phyloP scores from a whole-genome alignment of 768 basidiomycete species.

The Tulasnella calospora region DNA sequence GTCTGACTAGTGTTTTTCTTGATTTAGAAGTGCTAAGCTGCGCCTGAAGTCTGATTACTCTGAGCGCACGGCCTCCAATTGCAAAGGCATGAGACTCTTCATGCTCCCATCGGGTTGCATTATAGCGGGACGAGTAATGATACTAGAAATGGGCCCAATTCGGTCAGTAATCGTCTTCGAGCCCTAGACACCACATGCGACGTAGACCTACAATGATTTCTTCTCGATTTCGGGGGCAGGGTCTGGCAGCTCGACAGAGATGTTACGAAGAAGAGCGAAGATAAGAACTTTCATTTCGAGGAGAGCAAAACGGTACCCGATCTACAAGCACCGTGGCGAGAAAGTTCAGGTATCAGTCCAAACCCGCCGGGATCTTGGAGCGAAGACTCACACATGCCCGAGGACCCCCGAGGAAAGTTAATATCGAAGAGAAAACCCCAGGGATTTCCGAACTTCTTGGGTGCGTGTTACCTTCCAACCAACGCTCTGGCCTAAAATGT shows the following conservation, averaged over 20 bases:
- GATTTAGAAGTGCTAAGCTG: too few relatives aligned
- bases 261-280: slow-evolving; percentile 49
- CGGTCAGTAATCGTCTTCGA: not conserved
- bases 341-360: not conserved
- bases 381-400: slow-evolving; percentile 16
- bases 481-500: slow-evolving; percentile 24
- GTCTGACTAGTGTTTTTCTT: not conserved
- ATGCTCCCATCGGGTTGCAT: not conserved
- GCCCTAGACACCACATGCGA: not conserved
- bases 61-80: not conserved
- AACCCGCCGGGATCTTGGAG: slow-evolving; percentile 38
- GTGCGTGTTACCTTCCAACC: slow-evolving; percentile 29
- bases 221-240: slow-evolving; percentile 41
- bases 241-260: slow-evolving; percentile 52
- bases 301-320: slow-evolving; percentile 21
- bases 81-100: not conserved
- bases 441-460: slow-evolving; percentile 11
- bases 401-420: slow-evolving; percentile 26
- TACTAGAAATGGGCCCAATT: not conserved
- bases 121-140: slow-evolving; percentile 1
- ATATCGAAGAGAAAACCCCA: slow-evolving; percentile 8
- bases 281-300: slow-evolving; percentile 42
- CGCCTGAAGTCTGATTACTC: not conserved
- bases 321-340: not conserved
- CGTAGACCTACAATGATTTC: slow-evolving; percentile 12